Evolutionary conservation across 1,139 yeast genomes (phyloP).

Genomic region (Suhomyces maxii): DNA sequence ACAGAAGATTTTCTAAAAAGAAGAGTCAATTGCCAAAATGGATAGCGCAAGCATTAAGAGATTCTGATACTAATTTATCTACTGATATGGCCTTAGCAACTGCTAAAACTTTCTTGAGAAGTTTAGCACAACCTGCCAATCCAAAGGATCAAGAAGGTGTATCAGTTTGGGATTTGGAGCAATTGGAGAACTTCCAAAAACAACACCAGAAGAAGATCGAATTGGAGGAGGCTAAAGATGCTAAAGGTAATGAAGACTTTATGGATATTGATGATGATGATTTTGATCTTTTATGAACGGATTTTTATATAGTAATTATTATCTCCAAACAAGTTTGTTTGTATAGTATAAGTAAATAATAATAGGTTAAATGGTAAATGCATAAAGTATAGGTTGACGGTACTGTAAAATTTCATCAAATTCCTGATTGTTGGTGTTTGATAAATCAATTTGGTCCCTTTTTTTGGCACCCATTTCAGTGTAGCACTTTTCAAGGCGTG

Average conservation of each 20-base stretch:
- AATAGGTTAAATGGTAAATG: too few relatives aligned
- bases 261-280: conserved; percentile 53
- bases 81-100: conserved; percentile 98
- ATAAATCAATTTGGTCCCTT: not conserved
- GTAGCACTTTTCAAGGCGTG: not conserved
- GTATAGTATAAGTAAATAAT: too few relatives aligned
- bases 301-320: too few relatives aligned
- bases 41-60: conserved; percentile 91
- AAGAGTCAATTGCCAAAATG: conserved; percentile 90
- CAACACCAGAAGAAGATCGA: conserved; percentile 38
- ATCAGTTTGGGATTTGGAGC: conserved; percentile 85
- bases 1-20: conserved; percentile 84
- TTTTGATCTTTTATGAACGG: conserved; percentile 34
- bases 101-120: conserved; percentile 86
- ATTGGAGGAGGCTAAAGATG: conserved; percentile 15
- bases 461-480: not conserved
- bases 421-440: too few relatives aligned
- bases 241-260: conserved; percentile 30
- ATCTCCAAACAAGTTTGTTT: too few relatives aligned
- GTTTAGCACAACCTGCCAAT: conserved; percentile 92
- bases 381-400: too few relatives aligned
- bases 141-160: conserved; percentile 93
- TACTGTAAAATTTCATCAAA: too few relatives aligned
- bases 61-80: conserved; percentile 87
- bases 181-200: conserved; percentile 61